Evolutionary conservation across 1,284 basidiomycete species (phyloP), one percentile per base, ranked within the genome.

Genomic region (Puccinia coronata): DNA sequence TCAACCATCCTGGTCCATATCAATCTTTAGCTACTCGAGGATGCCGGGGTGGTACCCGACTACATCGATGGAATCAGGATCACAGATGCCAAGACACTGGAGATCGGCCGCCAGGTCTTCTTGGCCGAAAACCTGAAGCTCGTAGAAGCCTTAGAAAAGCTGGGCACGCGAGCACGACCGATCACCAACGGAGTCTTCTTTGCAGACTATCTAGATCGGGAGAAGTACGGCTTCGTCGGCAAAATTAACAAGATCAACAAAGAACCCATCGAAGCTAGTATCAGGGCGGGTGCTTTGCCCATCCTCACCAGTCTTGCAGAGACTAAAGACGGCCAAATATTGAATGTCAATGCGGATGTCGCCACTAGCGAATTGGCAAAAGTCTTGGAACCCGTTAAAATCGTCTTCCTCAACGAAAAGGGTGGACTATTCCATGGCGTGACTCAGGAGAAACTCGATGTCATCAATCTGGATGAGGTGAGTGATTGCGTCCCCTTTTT

Each of bases 351-450:
- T 86, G 95, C 95, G 20, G 95, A 98, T 86, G 93, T 98, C 83
- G 96, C 95, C 18, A 95, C 96, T 2, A 95, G 95, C 71, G 95
- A 98, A 87, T 90, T 98, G 41, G 92, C 95, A 14, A 96, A 97
- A 88, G 95, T 97, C 85, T 89, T 98, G 63, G 95, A 98, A 87
- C 95, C 95, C n/a, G 91, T 96, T 88, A 99, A 99, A 89, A 98
- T 99, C 83, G 96, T 99, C 77, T 98, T 96, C 88, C 88, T 99
- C 85, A 98, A 98, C 87, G 97, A 99, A 86, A 98, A 99, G 88
- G 96, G 96, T 82, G 96, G 97, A 75, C 89, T 99, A 83, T 98
- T 92, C 91, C 97, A 99, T 86, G 96, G 96, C 82, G 92, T 97
- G 67, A 95, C 95, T 28, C 94, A 94, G 82, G 92, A 97, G 88